A percentile compares a stretch with the other conserved stretches of the same genome.
Evolutionary conservation across 2,329 filamentous ascomycete species (phyloP).

Genomic region (Aspergillus sp.): DNA sequence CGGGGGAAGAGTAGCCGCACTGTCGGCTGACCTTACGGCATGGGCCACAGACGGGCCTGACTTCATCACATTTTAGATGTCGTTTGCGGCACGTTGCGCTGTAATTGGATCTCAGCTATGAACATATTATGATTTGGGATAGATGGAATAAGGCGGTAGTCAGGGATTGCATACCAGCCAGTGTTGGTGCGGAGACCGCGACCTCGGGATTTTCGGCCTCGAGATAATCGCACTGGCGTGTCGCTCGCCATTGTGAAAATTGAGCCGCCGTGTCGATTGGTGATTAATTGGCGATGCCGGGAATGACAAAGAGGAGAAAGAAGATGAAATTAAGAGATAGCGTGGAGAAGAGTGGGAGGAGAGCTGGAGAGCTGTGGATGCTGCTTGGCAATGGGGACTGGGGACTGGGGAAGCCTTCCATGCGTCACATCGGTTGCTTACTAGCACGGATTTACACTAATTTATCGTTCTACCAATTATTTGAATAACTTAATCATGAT

Average conservation of each 20-base stretch:
- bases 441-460: too few species aligned
- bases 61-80: slow-evolving; percentile 34
- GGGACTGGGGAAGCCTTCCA: too few species aligned
- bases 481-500: too few species aligned
- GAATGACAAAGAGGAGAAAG: background rate
- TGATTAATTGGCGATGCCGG: background rate
- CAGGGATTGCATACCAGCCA: slow-evolving; percentile 24
- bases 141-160: background rate
- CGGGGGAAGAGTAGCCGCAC: background rate
- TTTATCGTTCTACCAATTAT: too few species aligned
- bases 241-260: background rate
- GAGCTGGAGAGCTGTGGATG: too few species aligned
- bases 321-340: background rate
- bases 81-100: slow-evolving; percentile 21
- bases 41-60: slow-evolving; percentile 7
- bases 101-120: background rate
- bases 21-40: slow-evolving; percentile 1
- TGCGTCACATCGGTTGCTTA: too few species aligned
- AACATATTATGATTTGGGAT: background rate
- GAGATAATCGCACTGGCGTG: background rate
- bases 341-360: too few species aligned
- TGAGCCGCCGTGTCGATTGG: background rate
- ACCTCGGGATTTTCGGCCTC: slow-evolving; percentile 26
- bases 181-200: slow-evolving; percentile 29
- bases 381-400: too few species aligned